Evolutionary conservation across 1,284 basidiomycete species (phyloP).

Genomic region (Irpex sp.): DNA sequence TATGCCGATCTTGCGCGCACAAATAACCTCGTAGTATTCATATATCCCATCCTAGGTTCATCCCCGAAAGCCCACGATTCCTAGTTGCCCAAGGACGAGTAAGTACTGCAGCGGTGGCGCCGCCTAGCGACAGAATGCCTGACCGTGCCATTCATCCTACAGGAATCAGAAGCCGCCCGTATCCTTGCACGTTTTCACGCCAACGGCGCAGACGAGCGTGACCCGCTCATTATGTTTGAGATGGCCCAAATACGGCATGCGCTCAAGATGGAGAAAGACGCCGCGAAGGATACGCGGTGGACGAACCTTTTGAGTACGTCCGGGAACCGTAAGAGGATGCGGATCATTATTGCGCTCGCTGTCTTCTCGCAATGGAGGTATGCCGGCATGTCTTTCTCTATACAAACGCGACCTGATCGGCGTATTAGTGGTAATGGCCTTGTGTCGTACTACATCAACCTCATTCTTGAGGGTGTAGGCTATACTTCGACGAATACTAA

Average conservation of each 20-base stretch:
- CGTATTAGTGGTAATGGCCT: constrained; percentile 57
- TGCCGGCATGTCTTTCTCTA: constrained; percentile 11
- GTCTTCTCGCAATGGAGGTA: constrained; percentile 69
- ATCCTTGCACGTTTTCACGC: constrained; percentile 66
- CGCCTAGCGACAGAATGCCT: background rate
- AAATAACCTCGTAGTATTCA: background rate
- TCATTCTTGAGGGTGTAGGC: constrained; percentile 59
- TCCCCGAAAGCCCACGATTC: constrained; percentile 70
- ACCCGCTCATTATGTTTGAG: constrained; percentile 55
- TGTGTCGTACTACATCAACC: constrained; percentile 64
- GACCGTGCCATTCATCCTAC: background rate
- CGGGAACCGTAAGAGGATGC: constrained; percentile 58
- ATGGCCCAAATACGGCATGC: constrained; percentile 63
- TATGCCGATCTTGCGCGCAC: constrained; percentile 22
- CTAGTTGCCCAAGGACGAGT: constrained; percentile 59
- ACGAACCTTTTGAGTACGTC: constrained; percentile 49
- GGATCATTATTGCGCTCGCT: constrained; percentile 53
- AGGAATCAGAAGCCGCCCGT: constrained; percentile 49
- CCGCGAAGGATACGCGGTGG: constrained; percentile 42
- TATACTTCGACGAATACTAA: constrained; percentile 49
- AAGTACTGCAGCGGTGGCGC: constrained; percentile 17
- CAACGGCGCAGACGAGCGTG: constrained; percentile 44
- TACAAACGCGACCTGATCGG: background rate
- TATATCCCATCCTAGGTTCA: constrained; percentile 38
- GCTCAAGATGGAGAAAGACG: constrained; percentile 53